These are phyloP conservation scores for Phytophthora syringae DNA, from an alignment of 352 stramenopile genomes.

Conservation along the genomic window DNA sequence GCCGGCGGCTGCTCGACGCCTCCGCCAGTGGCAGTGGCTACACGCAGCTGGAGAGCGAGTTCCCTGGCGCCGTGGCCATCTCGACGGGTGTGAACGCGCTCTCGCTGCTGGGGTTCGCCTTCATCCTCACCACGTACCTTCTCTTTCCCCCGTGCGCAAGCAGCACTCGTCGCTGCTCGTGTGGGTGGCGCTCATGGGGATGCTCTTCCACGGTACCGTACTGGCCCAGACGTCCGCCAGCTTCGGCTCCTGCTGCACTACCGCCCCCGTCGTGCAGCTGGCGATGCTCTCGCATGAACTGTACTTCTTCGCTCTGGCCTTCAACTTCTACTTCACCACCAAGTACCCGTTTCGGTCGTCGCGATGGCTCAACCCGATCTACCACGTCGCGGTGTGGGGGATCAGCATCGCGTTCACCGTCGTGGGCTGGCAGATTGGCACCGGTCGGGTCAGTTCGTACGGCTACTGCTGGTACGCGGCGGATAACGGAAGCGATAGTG, in stretches of 20 bases:
- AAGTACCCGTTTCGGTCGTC: conserved; percentile 87
- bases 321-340: conserved; percentile 90
- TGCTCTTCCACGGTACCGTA: conserved; percentile 81
- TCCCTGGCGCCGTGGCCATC: conserved; percentile 58
- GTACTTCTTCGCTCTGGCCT: conserved; percentile 87
- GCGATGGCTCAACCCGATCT: conserved; percentile 70
- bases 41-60: conserved; percentile 56
- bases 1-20: conserved; percentile 26
- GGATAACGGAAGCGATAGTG: conserved; percentile 26
- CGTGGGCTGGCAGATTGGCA: conserved; percentile 49
- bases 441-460: conserved; percentile 69
- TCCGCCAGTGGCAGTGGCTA: conserved; percentile 9
- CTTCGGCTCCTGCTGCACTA: conserved; percentile 71
- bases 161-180: conserved; percentile 82
- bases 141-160: conserved; percentile 84
- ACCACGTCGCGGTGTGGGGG: conserved; percentile 74
- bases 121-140: conserved; percentile 83
- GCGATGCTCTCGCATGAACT: conserved; percentile 81
- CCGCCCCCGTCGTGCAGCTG: conserved; percentile 69
- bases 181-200: conserved; percentile 83
- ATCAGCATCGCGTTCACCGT: conserved; percentile 60
- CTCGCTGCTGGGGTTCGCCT: conserved; percentile 76
- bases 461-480: conserved; percentile 86
- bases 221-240: conserved; percentile 50
- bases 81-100: conserved; percentile 67